Base-by-base conservation (phyloP, 768 basidiomycete species). In the Phylloporus sp. region DNA sequence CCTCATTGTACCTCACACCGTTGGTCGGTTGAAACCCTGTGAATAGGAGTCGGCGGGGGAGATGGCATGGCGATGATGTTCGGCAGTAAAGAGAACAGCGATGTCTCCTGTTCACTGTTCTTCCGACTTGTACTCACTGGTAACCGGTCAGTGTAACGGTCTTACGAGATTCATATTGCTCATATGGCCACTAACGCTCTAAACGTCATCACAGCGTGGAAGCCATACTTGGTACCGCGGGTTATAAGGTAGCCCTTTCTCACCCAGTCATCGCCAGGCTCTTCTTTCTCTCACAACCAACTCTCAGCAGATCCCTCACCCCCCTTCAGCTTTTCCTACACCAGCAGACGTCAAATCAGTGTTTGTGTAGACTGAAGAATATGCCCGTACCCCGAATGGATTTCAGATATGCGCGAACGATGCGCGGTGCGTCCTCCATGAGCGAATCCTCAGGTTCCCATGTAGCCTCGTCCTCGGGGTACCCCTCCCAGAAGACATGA, bases 401-500 rank as follows among this genome's bases (percentile, higher is more conserved):
- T 42, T 49, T 45, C 40, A 68, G 50, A 54, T 80, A 85, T 27
- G 72, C 76, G 38, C 65, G 52, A 28, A 86, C 70, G 0, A 68
- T 58, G 0, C 28, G 32, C 0, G 81, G 80, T 8, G 79, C 79
- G 63, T 85, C 84, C 43, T 75, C 67, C 51, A 68, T 40, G 28
- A 86, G 70, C 5, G 62, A 62, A 8, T 41, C 49, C 57, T 77
- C 77, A 10, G 75, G 76, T 58, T 85, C 83, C 84, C 84, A 85
- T 26, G 82, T 80, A 10, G 76, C 80, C 23, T 79, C 75, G 1
- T 67, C 62, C 6, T 72, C 69, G 0, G 71, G 45, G 59, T 84
- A 86, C 0, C 83, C 82, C 32, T 67, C 63, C 84, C 84, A 86
- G 51, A 71, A 70, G 15, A 86, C 78, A 40, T 67, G 57, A 54